Evolutionary conservation across 805 yeast species (phyloP).

Genomic region (Starmera amethionina): DNA sequence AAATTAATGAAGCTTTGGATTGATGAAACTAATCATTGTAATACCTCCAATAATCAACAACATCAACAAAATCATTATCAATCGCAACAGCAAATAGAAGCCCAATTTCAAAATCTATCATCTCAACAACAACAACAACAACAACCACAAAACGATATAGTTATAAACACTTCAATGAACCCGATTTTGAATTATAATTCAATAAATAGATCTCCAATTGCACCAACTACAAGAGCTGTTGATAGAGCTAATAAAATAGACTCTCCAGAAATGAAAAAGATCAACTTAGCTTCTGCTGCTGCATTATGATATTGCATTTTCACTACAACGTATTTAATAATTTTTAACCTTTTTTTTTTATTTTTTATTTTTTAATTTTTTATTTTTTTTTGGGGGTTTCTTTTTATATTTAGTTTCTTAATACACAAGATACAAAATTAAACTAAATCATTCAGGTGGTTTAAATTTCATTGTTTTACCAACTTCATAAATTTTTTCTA

Average conservation of each 20-base stretch:
- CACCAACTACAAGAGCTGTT: conserved; percentile 33
- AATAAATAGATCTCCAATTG: conserved; percentile 8
- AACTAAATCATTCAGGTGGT: conserved; percentile 11
- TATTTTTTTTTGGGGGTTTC: not conserved
- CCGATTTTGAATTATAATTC: too few species aligned
- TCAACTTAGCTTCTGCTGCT: conserved; percentile 16
- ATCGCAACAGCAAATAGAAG: conserved; percentile 1
- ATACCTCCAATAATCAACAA: not conserved
- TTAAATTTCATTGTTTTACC: conserved; percentile 31
- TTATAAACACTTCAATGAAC: too few species aligned
- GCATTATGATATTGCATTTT: too few species aligned
- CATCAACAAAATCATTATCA: conserved; percentile 2
- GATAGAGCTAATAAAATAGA: conserved; percentile 18
- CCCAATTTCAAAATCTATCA: not conserved
- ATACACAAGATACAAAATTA: not conserved
- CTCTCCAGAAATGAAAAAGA: conserved; percentile 14
- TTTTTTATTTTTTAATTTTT: not conserved
- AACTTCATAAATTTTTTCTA: conserved; percentile 62
- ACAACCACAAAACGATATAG: not conserved
- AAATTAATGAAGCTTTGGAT: conserved; percentile 16
- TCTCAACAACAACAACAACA: conserved; percentile 7
- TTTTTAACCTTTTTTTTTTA: not conserved
- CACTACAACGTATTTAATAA: not conserved
- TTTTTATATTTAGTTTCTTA: not conserved
- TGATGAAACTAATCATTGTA: too few species aligned